phyloP scores from a whole-genome alignment of 176 grass and related monocot genomes.

The Eragrostis nindensis region DNA sequence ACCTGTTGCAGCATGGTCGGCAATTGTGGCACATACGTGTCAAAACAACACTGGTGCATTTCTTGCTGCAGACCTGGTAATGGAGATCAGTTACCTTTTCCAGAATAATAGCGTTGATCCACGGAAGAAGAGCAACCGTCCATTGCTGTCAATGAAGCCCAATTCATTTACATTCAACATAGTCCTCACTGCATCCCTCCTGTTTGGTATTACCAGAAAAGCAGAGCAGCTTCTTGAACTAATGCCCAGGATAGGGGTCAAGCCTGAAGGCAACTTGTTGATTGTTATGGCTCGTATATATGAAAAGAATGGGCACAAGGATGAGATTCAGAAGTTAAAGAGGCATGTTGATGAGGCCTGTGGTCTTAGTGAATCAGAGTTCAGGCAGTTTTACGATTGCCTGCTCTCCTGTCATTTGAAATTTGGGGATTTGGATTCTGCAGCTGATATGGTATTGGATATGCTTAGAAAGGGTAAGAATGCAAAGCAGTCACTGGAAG shows the following conservation, averaged over 20 bases:
- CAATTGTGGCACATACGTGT: constrained; percentile 74
- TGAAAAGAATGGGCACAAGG: constrained; percentile 80
- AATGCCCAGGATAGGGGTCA: constrained; percentile 69
- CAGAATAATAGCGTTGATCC: constrained; percentile 81
- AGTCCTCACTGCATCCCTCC: constrained; percentile 68
- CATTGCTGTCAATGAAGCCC: constrained; percentile 75
- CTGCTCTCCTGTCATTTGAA: constrained; percentile 81
- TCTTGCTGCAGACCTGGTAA: constrained; percentile 72
- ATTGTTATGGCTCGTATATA: constrained; percentile 83
- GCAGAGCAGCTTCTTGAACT: constrained; percentile 83
- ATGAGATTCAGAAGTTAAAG: constrained; percentile 81
- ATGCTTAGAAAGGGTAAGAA: constrained; percentile 83
- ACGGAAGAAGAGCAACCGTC: constrained; percentile 70
- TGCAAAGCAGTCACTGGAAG: constrained; percentile 64
- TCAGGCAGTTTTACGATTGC: constrained; percentile 79
- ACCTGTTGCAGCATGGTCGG: constrained; percentile 66
- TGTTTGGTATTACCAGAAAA: constrained; percentile 79
- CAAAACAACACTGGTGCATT: constrained; percentile 65
- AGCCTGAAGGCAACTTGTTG: constrained; percentile 62
- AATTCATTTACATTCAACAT: constrained; percentile 70
- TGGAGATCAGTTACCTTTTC: constrained; percentile 83
- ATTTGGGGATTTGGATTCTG: constrained; percentile 73
- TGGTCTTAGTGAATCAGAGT: constrained; percentile 73
- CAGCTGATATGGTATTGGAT: constrained; percentile 72
- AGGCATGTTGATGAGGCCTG: constrained; percentile 68